Base-by-base conservation (phyloP, 2,329 filamentous ascomycete species). In the Xylariaceae sp. region DNA sequence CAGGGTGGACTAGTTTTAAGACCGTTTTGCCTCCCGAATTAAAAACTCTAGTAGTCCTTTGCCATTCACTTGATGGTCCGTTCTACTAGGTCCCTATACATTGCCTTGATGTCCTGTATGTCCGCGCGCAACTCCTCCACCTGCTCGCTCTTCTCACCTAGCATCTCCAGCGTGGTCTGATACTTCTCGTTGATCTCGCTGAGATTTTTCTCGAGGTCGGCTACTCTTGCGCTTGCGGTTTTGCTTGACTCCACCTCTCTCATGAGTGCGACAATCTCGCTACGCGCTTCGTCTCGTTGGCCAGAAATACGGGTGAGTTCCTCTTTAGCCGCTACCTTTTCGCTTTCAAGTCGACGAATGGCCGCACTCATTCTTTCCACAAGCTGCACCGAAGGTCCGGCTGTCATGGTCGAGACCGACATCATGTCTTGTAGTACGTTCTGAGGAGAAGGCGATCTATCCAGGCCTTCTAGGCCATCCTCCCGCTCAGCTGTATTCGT, bases 331-430 rank as follows among this genome's bases (percentile, higher is more conserved):
- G 87, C 88, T 1, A 94, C 89, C 68, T 95, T 95, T 68, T 99
- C 94, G 47, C 85, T 89, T 68, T 99, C 94, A 0, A 99, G 77
- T 4, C 92, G 84, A 7, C 94, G 87, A 44, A 99, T 91, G 0
- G 91, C 89, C 2, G 91, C 89, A 66, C 89, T 95, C 89, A 99
- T 95, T 51, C 92, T 84, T 73, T 97, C 94, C 12, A 99, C 91
- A 0, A 99, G 81, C 72, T 97, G 92, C 1, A 99, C 92, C 0
- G 88, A 92, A 0, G 94, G 94, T 0, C 94, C 94, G 0, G 92
- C 91, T 0, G 86, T 92, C 6, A 90, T 87, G 0, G 92, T 96
- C 0, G 91, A 95, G 5, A 89, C 88, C 1, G 89, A 95, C 32
- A 94, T 81, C 75, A 95, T 87, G 65, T 96, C 91, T 62, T 91